Evolutionary conservation across 768 basidiomycete species (phyloP), one percentile per base, ranked within the genome.

Genomic region (Boletus subparvulus): DNA sequence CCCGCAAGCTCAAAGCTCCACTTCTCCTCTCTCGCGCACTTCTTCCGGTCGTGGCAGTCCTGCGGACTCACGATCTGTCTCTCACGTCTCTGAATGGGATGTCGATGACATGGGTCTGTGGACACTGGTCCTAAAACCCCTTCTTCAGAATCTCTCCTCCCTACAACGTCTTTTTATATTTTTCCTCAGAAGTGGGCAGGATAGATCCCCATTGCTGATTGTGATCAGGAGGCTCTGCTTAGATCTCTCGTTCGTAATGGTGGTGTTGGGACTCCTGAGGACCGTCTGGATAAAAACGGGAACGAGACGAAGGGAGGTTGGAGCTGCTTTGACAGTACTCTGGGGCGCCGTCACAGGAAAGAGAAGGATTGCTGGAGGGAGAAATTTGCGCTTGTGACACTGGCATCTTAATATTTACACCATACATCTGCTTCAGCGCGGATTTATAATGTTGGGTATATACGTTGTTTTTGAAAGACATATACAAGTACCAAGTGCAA

Each of bases 61-160:
- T 6, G 64, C 75, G 35, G 67, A 70, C 40, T 64, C 73, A 4
- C 67, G 66, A 35, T 42, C 55, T 10, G 49, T 52, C 33, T 32
- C 57, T 53, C 72, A 69, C 33, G 57, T 36, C 12, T 70, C 72
- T 33, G 71, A 77, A 19, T 90, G 87, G 86, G 87, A 91, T 66
- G 65, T 89, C n/a, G 82, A 90, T 48, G 89, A 92, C 67, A 76
- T 92, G 68, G 92, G 92, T 46, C 80, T 92, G 76, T 94, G 92
- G 92, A 83, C 91, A 8, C 63, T 87, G 44, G 75, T 92, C 16
- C 73, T 90, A 7, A 83, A 81, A 56, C 90, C 90, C 11, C 50
- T 91, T 13, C 72, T 80, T n/a, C 77, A 78, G 32, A 78, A 81
- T 21, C 56, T 85, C 14, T 75, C 76, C 12, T 69, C 70, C 24